Percentiles rank a stretch among this genome's conserved stretches.
Evolutionary conservation across 805 yeast species (phyloP).

Genomic region (Peterozyma toletana): DNA sequence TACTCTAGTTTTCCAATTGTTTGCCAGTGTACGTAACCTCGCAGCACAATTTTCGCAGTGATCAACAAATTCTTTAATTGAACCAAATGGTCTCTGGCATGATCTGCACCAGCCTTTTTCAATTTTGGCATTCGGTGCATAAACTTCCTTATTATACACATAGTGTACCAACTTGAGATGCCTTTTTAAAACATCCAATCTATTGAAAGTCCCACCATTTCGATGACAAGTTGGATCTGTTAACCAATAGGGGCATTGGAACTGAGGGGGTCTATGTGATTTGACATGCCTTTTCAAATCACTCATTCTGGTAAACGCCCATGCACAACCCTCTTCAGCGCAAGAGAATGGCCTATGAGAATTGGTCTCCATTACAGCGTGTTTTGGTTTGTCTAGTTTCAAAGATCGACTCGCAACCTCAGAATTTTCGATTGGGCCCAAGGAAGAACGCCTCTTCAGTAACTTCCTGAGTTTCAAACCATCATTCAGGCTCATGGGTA

Average conservation of each 20-base stretch:
- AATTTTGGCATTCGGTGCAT: slow-evolving; percentile 19
- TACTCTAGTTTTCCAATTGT: too few relatives aligned
- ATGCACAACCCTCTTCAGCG: slow-evolving; percentile 31
- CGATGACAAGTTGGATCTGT: slow-evolving; percentile 66
- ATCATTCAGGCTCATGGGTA: too few relatives aligned
- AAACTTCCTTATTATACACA: slow-evolving; percentile 31
- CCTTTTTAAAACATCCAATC: slow-evolving; percentile 69
- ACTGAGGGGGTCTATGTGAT: slow-evolving; percentile 59
- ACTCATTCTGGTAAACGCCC: slow-evolving; percentile 66
- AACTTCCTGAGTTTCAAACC: too few relatives aligned
- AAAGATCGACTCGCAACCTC: too few relatives aligned
- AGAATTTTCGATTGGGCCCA: too few relatives aligned
- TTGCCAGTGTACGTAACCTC: background rate
- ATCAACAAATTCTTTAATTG: slow-evolving; percentile 49
- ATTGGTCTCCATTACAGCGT: too few relatives aligned
- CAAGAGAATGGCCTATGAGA: slow-evolving; percentile 3
- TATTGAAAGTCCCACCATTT: slow-evolving; percentile 68
- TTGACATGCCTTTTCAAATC: slow-evolving; percentile 63
- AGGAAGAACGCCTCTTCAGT: too few relatives aligned
- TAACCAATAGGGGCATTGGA: slow-evolving; percentile 70
- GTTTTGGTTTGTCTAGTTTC: too few relatives aligned
- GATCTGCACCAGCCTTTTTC: slow-evolving; percentile 54
- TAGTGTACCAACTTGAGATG: slow-evolving; percentile 67
- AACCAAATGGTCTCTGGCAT: slow-evolving; percentile 50
- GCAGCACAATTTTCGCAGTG: slow-evolving; percentile 61